Evolutionary conservation across 2,329 filamentous ascomycete species (phyloP).

Genomic region (Aspergillus melleus): DNA sequence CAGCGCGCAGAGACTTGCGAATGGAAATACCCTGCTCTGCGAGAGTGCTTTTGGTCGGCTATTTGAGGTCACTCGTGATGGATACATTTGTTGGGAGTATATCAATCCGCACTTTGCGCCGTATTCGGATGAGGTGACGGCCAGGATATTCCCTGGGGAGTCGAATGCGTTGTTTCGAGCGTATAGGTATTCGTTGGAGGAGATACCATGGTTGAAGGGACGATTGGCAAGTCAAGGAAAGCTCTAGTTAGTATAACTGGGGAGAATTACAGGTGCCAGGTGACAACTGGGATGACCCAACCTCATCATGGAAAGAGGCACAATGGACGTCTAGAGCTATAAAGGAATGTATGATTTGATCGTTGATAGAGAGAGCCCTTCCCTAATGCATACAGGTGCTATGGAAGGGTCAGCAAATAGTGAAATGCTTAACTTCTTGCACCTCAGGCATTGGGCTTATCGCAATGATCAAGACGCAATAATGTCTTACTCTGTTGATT

Average conservation of each 20-base stretch:
- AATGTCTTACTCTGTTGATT: too few relatives aligned
- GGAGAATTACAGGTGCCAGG: too few relatives aligned
- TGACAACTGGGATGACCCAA: too few relatives aligned
- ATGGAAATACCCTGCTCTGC: slow-evolving; percentile 46
- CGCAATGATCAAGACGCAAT: too few relatives aligned
- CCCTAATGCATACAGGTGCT: too few relatives aligned
- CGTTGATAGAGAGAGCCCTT: too few relatives aligned
- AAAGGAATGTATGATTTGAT: too few relatives aligned
- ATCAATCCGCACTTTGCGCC: slow-evolving; percentile 40
- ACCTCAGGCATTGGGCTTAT: too few relatives aligned
- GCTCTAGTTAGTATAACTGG: not conserved
- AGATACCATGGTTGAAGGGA: slow-evolving; percentile 43
- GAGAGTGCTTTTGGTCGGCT: slow-evolving; percentile 47
- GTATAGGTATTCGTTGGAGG: slow-evolving; percentile 44
- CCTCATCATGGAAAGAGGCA: too few relatives aligned
- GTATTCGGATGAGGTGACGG: slow-evolving; percentile 34
- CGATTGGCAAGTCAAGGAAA: not conserved
- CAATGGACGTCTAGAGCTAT: too few relatives aligned
- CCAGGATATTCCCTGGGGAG: slow-evolving; percentile 39
- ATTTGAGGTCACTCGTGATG: slow-evolving; percentile 46
- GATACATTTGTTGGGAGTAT: slow-evolving; percentile 47
- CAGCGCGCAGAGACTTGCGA: slow-evolving; percentile 42
- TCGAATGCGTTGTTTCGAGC: slow-evolving; percentile 49
- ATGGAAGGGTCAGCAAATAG: too few relatives aligned
- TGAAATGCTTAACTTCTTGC: too few relatives aligned